phyloP scores from a whole-genome alignment of 1,284 basidiomycete genomes.

The Rugiboletus extremiorientalis region DNA sequence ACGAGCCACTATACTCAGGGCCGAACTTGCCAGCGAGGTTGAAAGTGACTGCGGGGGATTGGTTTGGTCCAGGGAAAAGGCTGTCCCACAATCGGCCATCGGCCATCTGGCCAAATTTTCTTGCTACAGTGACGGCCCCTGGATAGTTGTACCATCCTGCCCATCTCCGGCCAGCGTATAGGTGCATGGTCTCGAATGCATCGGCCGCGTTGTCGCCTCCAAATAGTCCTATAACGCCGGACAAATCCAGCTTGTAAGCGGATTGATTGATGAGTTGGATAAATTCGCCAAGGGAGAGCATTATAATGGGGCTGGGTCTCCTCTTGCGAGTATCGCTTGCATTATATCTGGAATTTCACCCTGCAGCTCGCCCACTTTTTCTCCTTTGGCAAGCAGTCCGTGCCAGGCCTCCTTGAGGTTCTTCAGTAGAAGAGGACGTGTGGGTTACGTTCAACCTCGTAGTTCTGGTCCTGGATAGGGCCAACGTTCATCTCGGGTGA shows the following conservation, averaged over 20 bases:
- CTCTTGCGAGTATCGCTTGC: too few species aligned
- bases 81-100: constrained; percentile 33
- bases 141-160: constrained; percentile 37
- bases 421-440: too few species aligned
- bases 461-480: too few species aligned
- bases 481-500: too few species aligned
- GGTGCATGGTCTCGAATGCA: constrained; percentile 35
- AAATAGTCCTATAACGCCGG: constrained; percentile 30
- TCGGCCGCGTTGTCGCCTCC: constrained; percentile 38
- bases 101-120: constrained; percentile 28
- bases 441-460: too few species aligned
- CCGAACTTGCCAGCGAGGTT: constrained; percentile 30
- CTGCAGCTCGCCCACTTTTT: too few species aligned
- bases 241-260: constrained; percentile 30
- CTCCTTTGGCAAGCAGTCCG: too few species aligned
- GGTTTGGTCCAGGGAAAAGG: constrained; percentile 33
- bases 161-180: constrained; percentile 30
- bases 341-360: too few species aligned
- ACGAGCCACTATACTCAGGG: constrained; percentile 30
- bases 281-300: constrained; percentile 17
- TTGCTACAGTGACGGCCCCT: constrained; percentile 31
- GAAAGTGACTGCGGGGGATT: constrained; percentile 27
- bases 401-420: too few species aligned
- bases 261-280: neutral
- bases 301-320: neutral